Percentiles rank a stretch among this genome's conserved stretches.
Evolutionary conservation across 225 moss, liverwort and hornwort genomes (phyloP).

Genomic region (Straminergon stramineum): DNA sequence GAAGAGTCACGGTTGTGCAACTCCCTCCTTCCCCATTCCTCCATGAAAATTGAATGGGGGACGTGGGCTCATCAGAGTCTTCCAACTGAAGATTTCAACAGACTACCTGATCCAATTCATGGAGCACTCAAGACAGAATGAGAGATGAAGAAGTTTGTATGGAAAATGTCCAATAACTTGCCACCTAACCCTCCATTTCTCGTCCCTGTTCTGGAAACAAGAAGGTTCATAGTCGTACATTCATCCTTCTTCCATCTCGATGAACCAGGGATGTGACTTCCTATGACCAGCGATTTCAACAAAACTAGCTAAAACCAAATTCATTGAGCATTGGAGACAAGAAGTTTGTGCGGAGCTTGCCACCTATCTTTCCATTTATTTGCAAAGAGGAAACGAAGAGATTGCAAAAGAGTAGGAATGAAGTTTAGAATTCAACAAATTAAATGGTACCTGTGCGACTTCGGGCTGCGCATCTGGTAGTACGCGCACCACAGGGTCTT

Average conservation of each 20-base stretch:
- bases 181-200: not conserved
- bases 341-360: not conserved
- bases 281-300: not conserved
- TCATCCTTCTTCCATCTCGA: not conserved
- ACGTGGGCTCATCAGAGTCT: not conserved
- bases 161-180: too few relatives aligned
- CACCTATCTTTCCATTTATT: not conserved
- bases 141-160: not conserved
- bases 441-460: slow-evolving; percentile 63
- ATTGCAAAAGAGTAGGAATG: not conserved
- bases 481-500: slow-evolving; percentile 45
- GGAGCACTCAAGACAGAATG: not conserved
- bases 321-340: not conserved
- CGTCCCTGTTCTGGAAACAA: not conserved
- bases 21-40: not conserved
- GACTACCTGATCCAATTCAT: not conserved
- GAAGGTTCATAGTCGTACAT: not conserved
- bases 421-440: not conserved
- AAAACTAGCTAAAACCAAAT: not conserved
- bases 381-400: not conserved
- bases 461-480: slow-evolving; percentile 45
- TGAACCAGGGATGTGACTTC: not conserved
- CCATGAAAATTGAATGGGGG: not conserved
- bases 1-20: not conserved
- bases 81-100: not conserved